phyloP scores from a whole-genome alignment of 139 green algal species.

The Asterochloris erici region DNA sequence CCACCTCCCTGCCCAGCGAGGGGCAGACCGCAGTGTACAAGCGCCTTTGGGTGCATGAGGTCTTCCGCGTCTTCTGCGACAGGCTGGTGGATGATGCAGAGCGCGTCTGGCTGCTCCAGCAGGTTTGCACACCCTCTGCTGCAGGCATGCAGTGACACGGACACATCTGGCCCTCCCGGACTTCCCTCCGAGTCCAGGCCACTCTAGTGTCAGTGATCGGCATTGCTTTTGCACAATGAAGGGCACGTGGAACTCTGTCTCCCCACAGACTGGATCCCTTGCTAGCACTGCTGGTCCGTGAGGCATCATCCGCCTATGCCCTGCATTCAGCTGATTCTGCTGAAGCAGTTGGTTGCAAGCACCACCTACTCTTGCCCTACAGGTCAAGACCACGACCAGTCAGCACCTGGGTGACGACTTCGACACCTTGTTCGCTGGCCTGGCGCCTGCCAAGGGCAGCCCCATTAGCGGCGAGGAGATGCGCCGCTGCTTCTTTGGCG shows the following conservation, averaged over 20 bases:
- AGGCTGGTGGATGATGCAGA: slow-evolving; percentile 65
- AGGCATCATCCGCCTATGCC: no score
- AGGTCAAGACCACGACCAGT: slow-evolving; percentile 19
- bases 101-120: slow-evolving; percentile 57
- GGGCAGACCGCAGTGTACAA: slow-evolving; percentile 39
- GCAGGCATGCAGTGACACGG: not conserved
- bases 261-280: no score
- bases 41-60: slow-evolving; percentile 75
- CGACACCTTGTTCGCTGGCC: slow-evolving; percentile 34
- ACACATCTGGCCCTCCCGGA: not conserved
- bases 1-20: slow-evolving; percentile 18
- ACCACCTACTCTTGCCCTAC: not conserved
- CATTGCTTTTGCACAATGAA: no score
- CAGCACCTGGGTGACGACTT: slow-evolving; percentile 31
- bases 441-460: slow-evolving; percentile 8
- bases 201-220: not conserved
- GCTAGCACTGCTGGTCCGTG: no score
- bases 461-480: slow-evolving; percentile 42
- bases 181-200: not conserved
- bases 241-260: no score
- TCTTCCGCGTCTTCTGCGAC: slow-evolving; percentile 74
- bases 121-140: slow-evolving; percentile 24
- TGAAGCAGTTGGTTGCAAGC: not conserved
- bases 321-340: not conserved
- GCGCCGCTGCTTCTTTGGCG: slow-evolving; percentile 73